Base-by-base conservation (phyloP, 352 stramenopile genomes). In the Globisporangium rhizosaccharum region DNA sequence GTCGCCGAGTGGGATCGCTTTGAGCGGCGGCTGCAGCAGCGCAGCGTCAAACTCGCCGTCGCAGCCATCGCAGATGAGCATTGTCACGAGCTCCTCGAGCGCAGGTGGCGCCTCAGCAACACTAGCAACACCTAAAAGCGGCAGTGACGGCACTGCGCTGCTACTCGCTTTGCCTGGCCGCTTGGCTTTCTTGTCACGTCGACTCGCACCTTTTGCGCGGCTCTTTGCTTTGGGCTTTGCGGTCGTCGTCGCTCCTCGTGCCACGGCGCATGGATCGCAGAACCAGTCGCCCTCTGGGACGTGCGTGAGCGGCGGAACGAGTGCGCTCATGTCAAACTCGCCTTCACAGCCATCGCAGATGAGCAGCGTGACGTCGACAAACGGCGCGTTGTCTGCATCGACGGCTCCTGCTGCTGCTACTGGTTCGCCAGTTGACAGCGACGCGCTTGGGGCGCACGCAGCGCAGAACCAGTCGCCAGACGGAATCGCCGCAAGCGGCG, bases 31-130 rank as follows among this genome's bases (percentile, higher is more conserved):
- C 42, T 70, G 8, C 3, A 92, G 42, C 25, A 51, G 59, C 10
- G 71, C 62, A 63, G 85, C 71, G 23, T 88, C 73, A 42, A 76
- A 83, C 51, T 92, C 76, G 25, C 65, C 61, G 15, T 90, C 71
- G 49, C 84, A 93, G n/a, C 79, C 79, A 52, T 87, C 80, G 47
- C 84, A 93, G 12, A 87, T 72, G 15, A 90, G 56, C 30, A 87
- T 39, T 0, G 67, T 79, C 36, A 68, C 66, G 9, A 77, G 59
- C 15, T 75, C 58, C 2, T 57, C 54, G 7, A 44, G 23, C 3
- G 23, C 20, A 10, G 10, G 33, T 12, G 33, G 6, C 33, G 33
- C 33, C 7, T 39, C 33, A 14, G 33, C 33, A 3, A 6, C 33
- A 30, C 33, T 49, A 49, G 33, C 30, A 9, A 36, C 30, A 10